Evolutionary conservation across 306 rosid genomes (phyloP).

Genomic region (Styphnolobium japonicum): DNA sequence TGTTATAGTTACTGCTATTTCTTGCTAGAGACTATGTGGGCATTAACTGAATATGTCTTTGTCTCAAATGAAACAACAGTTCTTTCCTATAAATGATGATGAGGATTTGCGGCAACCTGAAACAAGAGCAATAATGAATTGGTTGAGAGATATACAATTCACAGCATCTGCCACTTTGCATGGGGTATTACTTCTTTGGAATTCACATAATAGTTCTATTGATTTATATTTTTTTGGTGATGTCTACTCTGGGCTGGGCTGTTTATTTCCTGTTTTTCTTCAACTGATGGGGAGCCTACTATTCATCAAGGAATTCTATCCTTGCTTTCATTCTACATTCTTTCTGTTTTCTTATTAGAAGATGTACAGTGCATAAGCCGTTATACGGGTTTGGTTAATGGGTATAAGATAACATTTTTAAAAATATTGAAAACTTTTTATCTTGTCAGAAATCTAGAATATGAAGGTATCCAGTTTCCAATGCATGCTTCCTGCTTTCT

Average conservation of each 20-base stretch:
- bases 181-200: conserved; percentile 66
- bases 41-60: conserved; percentile 24
- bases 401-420: not conserved
- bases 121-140: conserved; percentile 86
- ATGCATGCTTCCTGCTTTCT: conserved; percentile 14
- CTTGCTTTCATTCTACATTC: conserved; percentile 11
- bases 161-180: conserved; percentile 98
- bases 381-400: conserved; percentile 8
- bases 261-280: conserved; percentile 21
- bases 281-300: conserved; percentile 5
- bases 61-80: conserved; percentile 49
- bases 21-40: not conserved
- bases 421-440: not conserved
- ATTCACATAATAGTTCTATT: not conserved
- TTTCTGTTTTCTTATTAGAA: not conserved
- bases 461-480: not conserved
- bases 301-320: conserved; percentile 8
- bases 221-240: not conserved
- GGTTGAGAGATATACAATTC: conserved; percentile 75
- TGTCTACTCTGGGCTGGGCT: not conserved
- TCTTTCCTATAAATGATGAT: conserved; percentile 55
- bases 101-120: conserved; percentile 75
- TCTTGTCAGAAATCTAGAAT: not conserved
- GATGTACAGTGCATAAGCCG: not conserved
- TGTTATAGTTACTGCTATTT: not conserved